These are phyloP conservation scores for Rhytidhysteron rufulum DNA, from an alignment of 2,329 filamentous ascomycete species.

Conservation along the genomic window DNA sequence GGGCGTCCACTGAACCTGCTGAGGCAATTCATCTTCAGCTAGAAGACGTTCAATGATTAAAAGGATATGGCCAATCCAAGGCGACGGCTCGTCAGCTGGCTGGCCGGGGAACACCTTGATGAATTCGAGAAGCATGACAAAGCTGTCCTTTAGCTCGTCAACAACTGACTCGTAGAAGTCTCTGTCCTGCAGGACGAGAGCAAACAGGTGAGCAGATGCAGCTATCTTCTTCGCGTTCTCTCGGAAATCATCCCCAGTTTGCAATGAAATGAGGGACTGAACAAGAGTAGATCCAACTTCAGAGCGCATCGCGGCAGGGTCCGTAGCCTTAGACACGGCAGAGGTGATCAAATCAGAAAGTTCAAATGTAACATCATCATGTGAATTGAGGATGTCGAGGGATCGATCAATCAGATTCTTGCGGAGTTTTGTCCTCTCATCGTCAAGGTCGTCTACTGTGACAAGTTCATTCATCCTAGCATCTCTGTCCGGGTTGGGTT, in stretches of 20 bases:
- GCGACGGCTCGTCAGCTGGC: constrained; percentile 72
- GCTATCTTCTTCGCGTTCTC: constrained; percentile 67
- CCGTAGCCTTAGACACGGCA: constrained; percentile 60
- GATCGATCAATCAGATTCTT: constrained; percentile 82
- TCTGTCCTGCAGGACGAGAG: constrained; percentile 77
- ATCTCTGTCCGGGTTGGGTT: constrained; percentile 16
- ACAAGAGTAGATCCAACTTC: constrained; percentile 81
- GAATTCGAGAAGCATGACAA: constrained; percentile 72
- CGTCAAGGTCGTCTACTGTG: constrained; percentile 76
- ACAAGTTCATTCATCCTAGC: constrained; percentile 39
- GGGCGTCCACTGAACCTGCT: constrained; percentile 66
- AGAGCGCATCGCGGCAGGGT: constrained; percentile 57
- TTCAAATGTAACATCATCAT: constrained; percentile 86
- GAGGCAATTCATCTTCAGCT: constrained; percentile 81
- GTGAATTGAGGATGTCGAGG: constrained; percentile 82
- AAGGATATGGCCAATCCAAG: constrained; percentile 88
- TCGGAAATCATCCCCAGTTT: constrained; percentile 55
- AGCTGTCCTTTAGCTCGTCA: constrained; percentile 70
- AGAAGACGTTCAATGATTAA: constrained; percentile 86
- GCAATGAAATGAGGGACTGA: constrained; percentile 71
- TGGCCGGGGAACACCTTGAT: constrained; percentile 67
- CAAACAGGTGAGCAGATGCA: constrained; percentile 87
- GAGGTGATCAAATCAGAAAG: constrained; percentile 80
- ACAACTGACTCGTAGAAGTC: constrained; percentile 76
- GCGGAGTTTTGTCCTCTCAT: constrained; percentile 67